Percentiles rank a stretch among this genome's conserved stretches.
Evolutionary conservation across 805 yeast species (phyloP).

Genomic region (Ogataea neopini): DNA sequence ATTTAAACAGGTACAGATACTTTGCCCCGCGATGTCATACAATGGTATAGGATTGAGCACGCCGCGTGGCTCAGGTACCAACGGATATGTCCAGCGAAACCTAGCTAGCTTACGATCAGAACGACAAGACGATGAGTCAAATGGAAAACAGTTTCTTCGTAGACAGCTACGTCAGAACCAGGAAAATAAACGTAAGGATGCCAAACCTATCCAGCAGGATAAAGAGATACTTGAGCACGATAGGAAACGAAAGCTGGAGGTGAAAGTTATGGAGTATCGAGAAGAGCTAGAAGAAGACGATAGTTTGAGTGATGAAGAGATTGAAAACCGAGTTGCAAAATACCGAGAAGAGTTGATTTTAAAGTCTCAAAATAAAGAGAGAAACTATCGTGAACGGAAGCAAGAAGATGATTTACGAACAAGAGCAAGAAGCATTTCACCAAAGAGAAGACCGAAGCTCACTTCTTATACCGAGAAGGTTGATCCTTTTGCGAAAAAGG

Average conservation of each 20-base stretch:
- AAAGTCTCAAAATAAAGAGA: background rate
- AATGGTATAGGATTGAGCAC: slow-evolving; percentile 59
- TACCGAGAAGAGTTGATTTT: slow-evolving; percentile 27
- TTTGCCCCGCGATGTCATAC: too few relatives aligned
- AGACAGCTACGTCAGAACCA: slow-evolving; percentile 32
- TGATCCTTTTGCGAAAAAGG: slow-evolving; percentile 20
- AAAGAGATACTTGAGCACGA: slow-evolving; percentile 39
- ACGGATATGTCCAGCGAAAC: slow-evolving; percentile 58
- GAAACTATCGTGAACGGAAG: slow-evolving; percentile 2
- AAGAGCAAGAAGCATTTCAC: slow-evolving; percentile 10
- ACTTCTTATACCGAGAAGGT: slow-evolving; percentile 18
- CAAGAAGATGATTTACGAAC: background rate
- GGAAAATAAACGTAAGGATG: slow-evolving; percentile 16
- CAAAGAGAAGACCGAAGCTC: background rate
- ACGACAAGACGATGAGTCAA: slow-evolving; percentile 26
- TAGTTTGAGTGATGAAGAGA: slow-evolving; percentile 38
- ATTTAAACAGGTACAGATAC: too few relatives aligned
- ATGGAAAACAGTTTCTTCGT: slow-evolving; percentile 40
- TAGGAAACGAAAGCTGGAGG: slow-evolving; percentile 40
- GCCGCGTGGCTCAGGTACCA: slow-evolving; percentile 63
- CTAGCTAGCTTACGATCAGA: slow-evolving; percentile 29
- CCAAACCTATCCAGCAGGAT: slow-evolving; percentile 18
- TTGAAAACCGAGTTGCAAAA: slow-evolving; percentile 34
- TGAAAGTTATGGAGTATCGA: slow-evolving; percentile 50
- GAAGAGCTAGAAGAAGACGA: slow-evolving; percentile 52